Percentiles rank a stretch among this genome's conserved stretches.
phyloP scores from a whole-genome alignment of 2,329 filamentous ascomycete genomes.

The Pseudocercospora pini-densiflorae region DNA sequence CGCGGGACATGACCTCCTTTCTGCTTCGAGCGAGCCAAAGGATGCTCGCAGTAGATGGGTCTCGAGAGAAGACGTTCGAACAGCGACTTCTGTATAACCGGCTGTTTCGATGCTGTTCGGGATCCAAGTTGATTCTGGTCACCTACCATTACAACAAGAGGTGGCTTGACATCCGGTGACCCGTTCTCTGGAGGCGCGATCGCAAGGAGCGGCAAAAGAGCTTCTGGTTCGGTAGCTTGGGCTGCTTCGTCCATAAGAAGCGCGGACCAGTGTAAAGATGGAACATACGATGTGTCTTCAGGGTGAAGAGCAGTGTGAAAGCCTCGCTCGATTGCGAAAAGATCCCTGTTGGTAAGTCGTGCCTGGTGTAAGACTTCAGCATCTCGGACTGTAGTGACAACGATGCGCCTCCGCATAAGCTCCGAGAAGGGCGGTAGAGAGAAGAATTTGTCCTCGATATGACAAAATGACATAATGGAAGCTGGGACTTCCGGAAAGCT shows the following conservation, averaged over 20 bases:
- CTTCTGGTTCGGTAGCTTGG: slow-evolving; percentile 34
- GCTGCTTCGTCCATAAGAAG: slow-evolving; percentile 36
- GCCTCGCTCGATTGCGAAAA: slow-evolving; percentile 28
- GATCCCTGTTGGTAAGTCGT: slow-evolving; percentile 31
- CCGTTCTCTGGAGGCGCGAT: slow-evolving; percentile 29
- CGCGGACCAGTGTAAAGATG: slow-evolving; percentile 31
- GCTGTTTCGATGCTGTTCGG: slow-evolving; percentile 31
- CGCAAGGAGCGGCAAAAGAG: slow-evolving; percentile 27
- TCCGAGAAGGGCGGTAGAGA: slow-evolving; percentile 28
- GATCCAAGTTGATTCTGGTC: slow-evolving; percentile 36
- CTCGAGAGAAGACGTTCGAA: slow-evolving; percentile 33
- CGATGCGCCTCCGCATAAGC: slow-evolving; percentile 30
- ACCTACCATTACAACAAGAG: slow-evolving; percentile 32
- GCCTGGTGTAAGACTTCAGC: slow-evolving; percentile 29
- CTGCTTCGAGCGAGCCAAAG: slow-evolving; percentile 31
- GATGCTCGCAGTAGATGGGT: slow-evolving; percentile 31
- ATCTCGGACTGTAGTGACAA: slow-evolving; percentile 33
- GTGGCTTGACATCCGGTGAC: not conserved
- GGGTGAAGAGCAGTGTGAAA: slow-evolving; percentile 26
- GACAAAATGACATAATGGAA: slow-evolving; percentile 32
- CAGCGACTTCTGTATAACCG: slow-evolving; percentile 26
- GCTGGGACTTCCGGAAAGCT: slow-evolving; percentile 34
- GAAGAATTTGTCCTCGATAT: slow-evolving; percentile 32
- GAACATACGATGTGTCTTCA: slow-evolving; percentile 1
- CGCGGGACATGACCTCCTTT: slow-evolving; percentile 27